These are phyloP conservation scores for Metschnikowia henanensis DNA, from an alignment of 805 yeast genomes.

Conservation along the genomic window DNA sequence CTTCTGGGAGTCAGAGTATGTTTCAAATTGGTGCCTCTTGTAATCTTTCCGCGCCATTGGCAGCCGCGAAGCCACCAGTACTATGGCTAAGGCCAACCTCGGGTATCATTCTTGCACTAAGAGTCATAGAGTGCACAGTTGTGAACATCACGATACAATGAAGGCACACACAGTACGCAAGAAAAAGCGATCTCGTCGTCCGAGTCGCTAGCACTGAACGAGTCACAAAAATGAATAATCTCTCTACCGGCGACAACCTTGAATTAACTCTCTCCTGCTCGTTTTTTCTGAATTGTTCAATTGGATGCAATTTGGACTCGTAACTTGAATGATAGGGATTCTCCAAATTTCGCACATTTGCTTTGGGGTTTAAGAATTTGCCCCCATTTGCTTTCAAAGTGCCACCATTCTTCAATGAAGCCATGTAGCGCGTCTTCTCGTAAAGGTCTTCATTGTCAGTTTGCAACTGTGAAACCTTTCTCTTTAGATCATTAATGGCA, in stretches of 20 bases:
- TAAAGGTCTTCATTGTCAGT: constrained; percentile 76
- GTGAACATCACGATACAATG: constrained; percentile 72
- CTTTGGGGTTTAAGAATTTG: constrained; percentile 29
- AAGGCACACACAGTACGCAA: constrained; percentile 70
- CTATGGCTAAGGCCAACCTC: constrained; percentile 43
- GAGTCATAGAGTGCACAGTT: constrained; percentile 52
- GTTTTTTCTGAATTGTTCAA: constrained; percentile 74
- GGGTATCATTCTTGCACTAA: constrained; percentile 46
- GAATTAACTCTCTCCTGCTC: constrained; percentile 77
- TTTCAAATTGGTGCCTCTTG: background rate
- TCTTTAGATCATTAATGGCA: constrained; percentile 57
- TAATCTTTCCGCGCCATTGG: constrained; percentile 1
- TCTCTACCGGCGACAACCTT: constrained; percentile 72
- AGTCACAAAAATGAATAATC: constrained; percentile 72
- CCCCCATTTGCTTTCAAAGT: background rate
- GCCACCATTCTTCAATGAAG: constrained; percentile 42
- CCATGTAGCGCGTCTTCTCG: constrained; percentile 70
- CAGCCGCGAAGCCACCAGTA: constrained; percentile 40
- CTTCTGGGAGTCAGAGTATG: too few relatives aligned
- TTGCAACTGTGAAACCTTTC: constrained; percentile 64
- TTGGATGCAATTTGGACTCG: constrained; percentile 79
- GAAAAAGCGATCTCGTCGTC: constrained; percentile 68
- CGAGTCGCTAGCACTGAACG: constrained; percentile 77
- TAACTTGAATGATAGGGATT: constrained; percentile 59
- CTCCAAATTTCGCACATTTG: constrained; percentile 49